Percentiles rank a stretch among this genome's conserved stretches.
phyloP scores from a whole-genome alignment of 345 rosid species.

The Sisymbrium irio region DNA sequence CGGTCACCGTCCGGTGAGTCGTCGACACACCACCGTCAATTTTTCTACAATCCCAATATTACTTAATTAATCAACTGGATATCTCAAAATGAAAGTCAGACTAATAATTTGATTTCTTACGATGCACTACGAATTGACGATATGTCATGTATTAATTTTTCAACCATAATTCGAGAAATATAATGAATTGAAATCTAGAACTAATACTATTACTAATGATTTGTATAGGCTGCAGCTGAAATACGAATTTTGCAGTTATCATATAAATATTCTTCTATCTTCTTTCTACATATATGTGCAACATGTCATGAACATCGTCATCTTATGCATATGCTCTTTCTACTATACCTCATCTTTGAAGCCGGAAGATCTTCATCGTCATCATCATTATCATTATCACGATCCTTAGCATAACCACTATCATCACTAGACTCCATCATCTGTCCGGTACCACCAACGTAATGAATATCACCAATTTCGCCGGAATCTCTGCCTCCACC shows the following conservation, averaged over 20 bases:
- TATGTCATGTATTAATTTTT: not conserved
- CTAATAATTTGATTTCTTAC: not conserved
- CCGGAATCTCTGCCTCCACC: constrained; percentile 35
- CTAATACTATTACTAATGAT: not conserved
- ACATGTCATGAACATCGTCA: not conserved
- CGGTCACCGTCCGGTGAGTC: constrained; percentile 74
- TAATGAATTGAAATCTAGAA: not conserved
- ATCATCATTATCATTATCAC: constrained; percentile 50
- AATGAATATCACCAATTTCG: constrained; percentile 29
- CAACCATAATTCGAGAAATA: not conserved
- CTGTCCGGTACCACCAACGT: constrained; percentile 24
- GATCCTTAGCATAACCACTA: constrained; percentile 41
- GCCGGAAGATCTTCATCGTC: constrained; percentile 45
- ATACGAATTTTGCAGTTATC: not conserved
- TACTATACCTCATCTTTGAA: constrained; percentile 64
- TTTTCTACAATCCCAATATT: constrained; percentile 45
- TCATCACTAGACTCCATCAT: constrained; percentile 36
- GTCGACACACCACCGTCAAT: constrained; percentile 45
- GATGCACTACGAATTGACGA: not conserved
- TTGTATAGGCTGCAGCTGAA: not conserved
- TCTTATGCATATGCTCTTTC: not conserved
- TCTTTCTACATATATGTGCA: not conserved
- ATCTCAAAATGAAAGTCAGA: not conserved
- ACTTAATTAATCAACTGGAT: not conserved
- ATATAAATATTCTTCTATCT: not conserved